A percentile compares a stretch with the other conserved stretches of the same genome.
Conservation (phyloP, 768 basidiomycete species). For the Pulveroboletus frians region DNA sequence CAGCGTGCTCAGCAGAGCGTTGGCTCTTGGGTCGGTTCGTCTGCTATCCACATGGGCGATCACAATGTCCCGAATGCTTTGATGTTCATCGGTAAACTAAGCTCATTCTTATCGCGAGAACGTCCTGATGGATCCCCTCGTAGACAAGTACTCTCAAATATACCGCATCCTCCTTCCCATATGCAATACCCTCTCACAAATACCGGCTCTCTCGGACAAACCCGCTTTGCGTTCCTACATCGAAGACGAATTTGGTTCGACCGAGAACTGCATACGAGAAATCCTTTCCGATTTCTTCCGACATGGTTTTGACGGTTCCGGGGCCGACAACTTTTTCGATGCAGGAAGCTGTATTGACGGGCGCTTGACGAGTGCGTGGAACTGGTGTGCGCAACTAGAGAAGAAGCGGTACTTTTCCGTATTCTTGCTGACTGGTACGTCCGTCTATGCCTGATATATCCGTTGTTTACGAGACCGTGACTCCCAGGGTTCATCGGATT, state of each 20-base stretch:
- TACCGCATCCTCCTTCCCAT: slow-evolving; percentile 87
- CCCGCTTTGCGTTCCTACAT: slow-evolving; percentile 73
- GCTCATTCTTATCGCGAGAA: background rate
- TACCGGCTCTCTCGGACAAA: slow-evolving; percentile 59
- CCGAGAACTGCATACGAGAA: slow-evolving; percentile 61
- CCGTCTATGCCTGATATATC: background rate
- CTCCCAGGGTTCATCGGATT: slow-evolving; percentile 72
- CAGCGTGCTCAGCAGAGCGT: slow-evolving; percentile 78
- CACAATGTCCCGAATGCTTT: slow-evolving; percentile 59
- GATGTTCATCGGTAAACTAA: slow-evolving; percentile 64
- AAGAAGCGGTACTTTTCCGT: slow-evolving; percentile 82
- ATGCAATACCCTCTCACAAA: slow-evolving; percentile 74
- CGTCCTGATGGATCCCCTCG: background rate
- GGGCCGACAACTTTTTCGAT: slow-evolving; percentile 89
- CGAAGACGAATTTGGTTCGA: slow-evolving; percentile 76
- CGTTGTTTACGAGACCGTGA: background rate
- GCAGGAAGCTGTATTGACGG: slow-evolving; percentile 84
- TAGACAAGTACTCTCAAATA: slow-evolving; percentile 86
- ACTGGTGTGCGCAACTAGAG: slow-evolving; percentile 83
- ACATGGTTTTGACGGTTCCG: slow-evolving; percentile 85
- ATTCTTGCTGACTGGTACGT: slow-evolving; percentile 66
- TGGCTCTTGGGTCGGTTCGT: slow-evolving; percentile 80
- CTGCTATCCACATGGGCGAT: slow-evolving; percentile 87
- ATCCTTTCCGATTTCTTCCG: slow-evolving; percentile 82
- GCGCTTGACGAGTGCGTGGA: slow-evolving; percentile 85